phyloP scores from a whole-genome alignment of 2,329 filamentous ascomycete genomes.

The Penicillium sp. region DNA sequence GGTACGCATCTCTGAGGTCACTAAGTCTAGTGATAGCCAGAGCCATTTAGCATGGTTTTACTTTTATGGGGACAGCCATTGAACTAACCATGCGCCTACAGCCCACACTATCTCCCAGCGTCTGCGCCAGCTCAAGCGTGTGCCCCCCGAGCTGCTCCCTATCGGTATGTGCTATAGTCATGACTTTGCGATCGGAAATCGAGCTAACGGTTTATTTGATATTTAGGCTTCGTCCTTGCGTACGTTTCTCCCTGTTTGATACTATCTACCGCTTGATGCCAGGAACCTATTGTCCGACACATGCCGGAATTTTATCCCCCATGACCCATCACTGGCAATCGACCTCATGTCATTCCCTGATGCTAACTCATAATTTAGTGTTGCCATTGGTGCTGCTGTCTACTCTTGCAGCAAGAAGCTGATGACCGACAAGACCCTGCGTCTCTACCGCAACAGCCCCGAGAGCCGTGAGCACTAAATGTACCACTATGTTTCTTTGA shows the following conservation, averaged over 20 bases:
- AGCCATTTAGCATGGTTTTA: neutral
- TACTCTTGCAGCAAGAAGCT: slow-evolving; percentile 82
- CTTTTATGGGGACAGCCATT: slow-evolving; percentile 1
- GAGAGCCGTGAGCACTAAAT: slow-evolving; percentile 35
- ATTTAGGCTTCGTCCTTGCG: slow-evolving; percentile 69
- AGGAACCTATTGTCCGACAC: slow-evolving; percentile 7
- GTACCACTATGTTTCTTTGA: slow-evolving; percentile 29
- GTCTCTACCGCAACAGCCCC: slow-evolving; percentile 63
- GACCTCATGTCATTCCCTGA: neutral
- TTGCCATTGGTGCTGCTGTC: slow-evolving; percentile 64
- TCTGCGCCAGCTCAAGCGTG: slow-evolving; percentile 75
- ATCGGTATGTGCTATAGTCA: slow-evolving; percentile 58
- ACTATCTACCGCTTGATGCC: slow-evolving; percentile 8
- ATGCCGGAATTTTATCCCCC: slow-evolving; percentile 13
- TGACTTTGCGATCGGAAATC: slow-evolving; percentile 1
- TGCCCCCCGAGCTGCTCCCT: slow-evolving; percentile 88
- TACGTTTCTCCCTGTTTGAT: slow-evolving; percentile 45
- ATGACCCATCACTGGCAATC: slow-evolving; percentile 13
- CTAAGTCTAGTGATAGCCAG: slow-evolving; percentile 6
- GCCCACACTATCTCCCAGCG: slow-evolving; percentile 96
- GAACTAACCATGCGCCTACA: slow-evolving; percentile 37
- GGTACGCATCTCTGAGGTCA: slow-evolving; percentile 40
- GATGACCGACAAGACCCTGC: slow-evolving; percentile 80
- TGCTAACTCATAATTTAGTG: slow-evolving; percentile 35
- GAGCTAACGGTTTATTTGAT: slow-evolving; percentile 22